phyloP scores from a whole-genome alignment of 148 eudicot species.

The Amaranthus hypochondriacus region DNA sequence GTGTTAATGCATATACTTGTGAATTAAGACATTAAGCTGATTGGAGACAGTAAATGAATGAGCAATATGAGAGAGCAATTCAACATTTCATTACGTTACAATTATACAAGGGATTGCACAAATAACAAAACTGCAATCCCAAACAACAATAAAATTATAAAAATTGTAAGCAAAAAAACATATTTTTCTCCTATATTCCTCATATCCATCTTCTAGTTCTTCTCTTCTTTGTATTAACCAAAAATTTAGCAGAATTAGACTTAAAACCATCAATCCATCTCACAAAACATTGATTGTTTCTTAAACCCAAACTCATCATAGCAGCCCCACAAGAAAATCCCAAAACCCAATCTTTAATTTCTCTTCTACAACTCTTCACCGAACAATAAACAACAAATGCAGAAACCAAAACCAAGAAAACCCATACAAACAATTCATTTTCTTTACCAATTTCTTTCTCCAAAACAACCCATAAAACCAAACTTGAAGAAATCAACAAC shows the following conservation, averaged over 20 bases:
- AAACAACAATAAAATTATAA: neutral
- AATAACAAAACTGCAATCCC: constrained; percentile 13
- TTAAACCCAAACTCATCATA: constrained; percentile 48
- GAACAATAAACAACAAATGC: constrained; percentile 34
- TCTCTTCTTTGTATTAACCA: constrained; percentile 26
- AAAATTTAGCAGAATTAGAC: constrained; percentile 15
- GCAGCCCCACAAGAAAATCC: constrained; percentile 66
- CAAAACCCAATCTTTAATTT: constrained; percentile 46
- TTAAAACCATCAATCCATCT: constrained; percentile 29
- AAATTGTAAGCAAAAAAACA: neutral
- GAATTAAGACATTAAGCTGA: neutral
- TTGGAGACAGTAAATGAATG: neutral
- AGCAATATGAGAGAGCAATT: neutral
- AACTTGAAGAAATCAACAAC: constrained; percentile 29
- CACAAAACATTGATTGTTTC: constrained; percentile 30
- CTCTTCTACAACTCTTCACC: constrained; percentile 36
- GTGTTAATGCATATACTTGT: neutral
- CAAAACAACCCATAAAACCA: constrained; percentile 36
- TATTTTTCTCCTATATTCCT: neutral
- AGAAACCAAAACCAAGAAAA: constrained; percentile 13
- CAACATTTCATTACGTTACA: neutral
- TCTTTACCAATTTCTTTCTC: constrained; percentile 31
- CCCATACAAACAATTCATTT: constrained; percentile 28
- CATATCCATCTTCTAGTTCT: constrained; percentile 21
- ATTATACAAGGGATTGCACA: neutral